Base-by-base conservation (phyloP, 495 filamentous ascomycete genomes). In the Glarea lozoyensis region DNA sequence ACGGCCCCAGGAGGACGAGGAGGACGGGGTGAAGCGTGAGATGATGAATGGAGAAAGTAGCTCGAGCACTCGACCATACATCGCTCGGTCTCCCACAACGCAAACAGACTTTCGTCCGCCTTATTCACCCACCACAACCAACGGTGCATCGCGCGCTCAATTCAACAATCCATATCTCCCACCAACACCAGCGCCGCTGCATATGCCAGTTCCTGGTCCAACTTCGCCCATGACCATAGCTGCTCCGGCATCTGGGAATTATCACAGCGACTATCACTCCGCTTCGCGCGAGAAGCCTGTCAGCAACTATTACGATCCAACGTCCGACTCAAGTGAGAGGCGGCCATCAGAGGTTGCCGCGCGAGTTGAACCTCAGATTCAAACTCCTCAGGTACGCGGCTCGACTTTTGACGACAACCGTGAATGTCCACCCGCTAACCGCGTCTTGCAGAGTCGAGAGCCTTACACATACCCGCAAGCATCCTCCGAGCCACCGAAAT, bases 251-350 rank as follows among this genome's bases (percentile, higher is more conserved):
- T 29, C 25, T 7, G 25, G 7, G 25, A n/a, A 38, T 25, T 54
- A 55, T 46, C 40, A 45, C 10, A 41, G 24, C 23, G 53, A 53
- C 12, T 50, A 48, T 31, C 46, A 45, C 22, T 41, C 46, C 25
- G 33, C 50, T 19, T 31, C 54, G 19, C 67, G 64, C 55, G 70
- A 74, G 35, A 71, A 70, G 50, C 49, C 62, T 17, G 42, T 62
- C 24, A 63, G 68, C 45, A 66, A 64, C 52, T 75, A 73, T 55
- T 77, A 77, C 60, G 73, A 77, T 46, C 73, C 72, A 19, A 71
- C 70, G 16, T 66, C 69, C 13, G 73, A 76, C 46, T 65, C 66
- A 12, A 62, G 62, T 37, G 59, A 68, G 52, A 64, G 70, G 48
- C 61, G 63, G 29, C 59, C 64, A 39, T 66, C 69, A 24, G 68